These are phyloP conservation scores for Paramecium pentaurelia DNA, from an alignment of 73 alveolate species.

Conservation along the genomic window DNA sequence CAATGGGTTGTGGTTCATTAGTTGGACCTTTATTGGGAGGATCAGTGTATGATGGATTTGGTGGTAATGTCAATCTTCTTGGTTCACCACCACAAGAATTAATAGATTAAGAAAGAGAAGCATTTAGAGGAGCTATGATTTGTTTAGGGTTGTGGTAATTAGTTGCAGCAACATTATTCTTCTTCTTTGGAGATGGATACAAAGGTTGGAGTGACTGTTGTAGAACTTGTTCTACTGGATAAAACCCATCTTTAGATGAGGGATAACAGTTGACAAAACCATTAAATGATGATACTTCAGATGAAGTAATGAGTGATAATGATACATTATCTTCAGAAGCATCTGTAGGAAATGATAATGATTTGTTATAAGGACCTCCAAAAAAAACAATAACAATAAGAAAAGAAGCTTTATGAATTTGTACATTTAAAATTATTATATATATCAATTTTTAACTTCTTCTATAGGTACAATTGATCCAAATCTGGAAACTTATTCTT, in stretches of 20 bases:
- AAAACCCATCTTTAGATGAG: neutral
- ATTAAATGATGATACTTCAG: neutral
- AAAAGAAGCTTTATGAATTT: slow-evolving; percentile 18
- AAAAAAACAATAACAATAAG: slow-evolving; percentile 1
- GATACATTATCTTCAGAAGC: neutral
- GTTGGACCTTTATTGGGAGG: slow-evolving; percentile 40
- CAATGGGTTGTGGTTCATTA: slow-evolving; percentile 36
- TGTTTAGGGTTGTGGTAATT: slow-evolving; percentile 35
- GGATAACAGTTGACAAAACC: neutral
- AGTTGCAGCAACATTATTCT: neutral
- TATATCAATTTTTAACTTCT: slow-evolving; percentile 16
- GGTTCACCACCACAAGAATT: neutral
- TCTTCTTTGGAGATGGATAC: slow-evolving; percentile 40
- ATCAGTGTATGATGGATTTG: slow-evolving; percentile 26
- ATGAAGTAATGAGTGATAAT: slow-evolving; percentile 30
- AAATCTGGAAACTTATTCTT: slow-evolving; percentile 20
- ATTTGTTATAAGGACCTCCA: neutral
- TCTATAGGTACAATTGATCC: neutral
- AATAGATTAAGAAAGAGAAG: neutral
- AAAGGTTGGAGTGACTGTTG: slow-evolving; percentile 26
- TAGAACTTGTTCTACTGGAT: neutral
- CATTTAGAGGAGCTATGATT: neutral
- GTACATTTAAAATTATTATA: neutral
- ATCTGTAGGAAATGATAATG: neutral
- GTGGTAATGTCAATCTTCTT: neutral